These are phyloP conservation scores for Nakazawaea populi DNA, from an alignment of 805 yeast species.

Conservation along the genomic window DNA sequence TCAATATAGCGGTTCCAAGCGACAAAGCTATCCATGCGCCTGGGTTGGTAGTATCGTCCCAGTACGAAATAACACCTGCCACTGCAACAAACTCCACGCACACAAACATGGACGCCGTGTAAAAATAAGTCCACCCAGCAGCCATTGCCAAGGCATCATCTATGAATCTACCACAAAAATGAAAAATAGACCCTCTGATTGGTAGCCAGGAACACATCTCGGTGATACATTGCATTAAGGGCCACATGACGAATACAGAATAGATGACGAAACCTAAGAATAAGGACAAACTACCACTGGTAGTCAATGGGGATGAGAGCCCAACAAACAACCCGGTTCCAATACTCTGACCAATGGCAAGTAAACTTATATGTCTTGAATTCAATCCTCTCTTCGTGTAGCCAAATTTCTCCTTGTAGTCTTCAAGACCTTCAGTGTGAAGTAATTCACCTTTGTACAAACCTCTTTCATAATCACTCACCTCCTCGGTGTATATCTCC, in stretches of 20 bases:
- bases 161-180: conserved; percentile 40
- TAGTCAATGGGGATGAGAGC: conserved; percentile 32
- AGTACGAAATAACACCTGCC: conserved; percentile 39
- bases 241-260: conserved; percentile 35
- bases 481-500: neutral
- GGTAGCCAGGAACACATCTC: conserved; percentile 38
- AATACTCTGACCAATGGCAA: conserved; percentile 43
- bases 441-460: neutral
- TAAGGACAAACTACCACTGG: conserved; percentile 36
- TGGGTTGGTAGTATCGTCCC: conserved; percentile 41
- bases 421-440: neutral
- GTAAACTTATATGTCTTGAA: conserved; percentile 38
- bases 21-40: conserved; percentile 39
- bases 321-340: conserved; percentile 42
- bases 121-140: conserved; percentile 47
- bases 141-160: conserved; percentile 38
- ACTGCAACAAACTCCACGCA: conserved; percentile 45
- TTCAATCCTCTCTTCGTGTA: conserved; percentile 24
- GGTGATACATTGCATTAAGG: conserved; percentile 34
- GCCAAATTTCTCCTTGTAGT: conserved; percentile 1
- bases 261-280: conserved; percentile 31
- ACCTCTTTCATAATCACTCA: neutral
- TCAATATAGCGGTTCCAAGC: conserved; percentile 31
- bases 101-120: conserved; percentile 38
- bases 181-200: conserved; percentile 42